A percentile compares a stretch with the other conserved stretches of the same genome.
Evolutionary conservation across 805 yeast species (phyloP).

Genomic region (Priceomyces melissophilus): DNA sequence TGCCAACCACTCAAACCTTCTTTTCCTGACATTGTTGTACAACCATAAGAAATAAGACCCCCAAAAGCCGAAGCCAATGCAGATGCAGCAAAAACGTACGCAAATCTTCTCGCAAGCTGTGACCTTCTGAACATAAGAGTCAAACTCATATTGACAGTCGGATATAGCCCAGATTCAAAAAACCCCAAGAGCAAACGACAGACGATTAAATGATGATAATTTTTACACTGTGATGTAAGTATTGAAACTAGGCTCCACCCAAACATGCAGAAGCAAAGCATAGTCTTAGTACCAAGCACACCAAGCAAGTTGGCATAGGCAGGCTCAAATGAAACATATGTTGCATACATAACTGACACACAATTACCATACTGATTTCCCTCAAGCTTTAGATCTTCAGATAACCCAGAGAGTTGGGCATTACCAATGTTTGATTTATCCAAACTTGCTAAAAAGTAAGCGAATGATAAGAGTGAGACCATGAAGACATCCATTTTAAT

Average conservation of each 20-base stretch:
- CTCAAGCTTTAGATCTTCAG: conserved; percentile 34
- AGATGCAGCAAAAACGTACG: conserved; percentile 47
- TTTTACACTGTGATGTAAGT: conserved; percentile 9
- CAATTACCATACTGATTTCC: conserved; percentile 40
- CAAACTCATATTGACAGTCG: conserved; percentile 41
- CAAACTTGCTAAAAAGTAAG: conserved; percentile 44
- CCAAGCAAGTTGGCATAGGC: conserved; percentile 33
- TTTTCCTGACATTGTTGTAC: not conserved
- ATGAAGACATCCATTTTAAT: conserved; percentile 1
- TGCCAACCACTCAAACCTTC: conserved; percentile 37
- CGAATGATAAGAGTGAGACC: conserved; percentile 2
- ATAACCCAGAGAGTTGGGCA: conserved; percentile 53
- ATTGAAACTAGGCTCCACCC: conserved; percentile 34
- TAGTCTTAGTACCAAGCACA: conserved; percentile 30
- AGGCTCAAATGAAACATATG: conserved; percentile 42
- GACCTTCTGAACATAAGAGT: conserved; percentile 12
- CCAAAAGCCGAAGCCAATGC: conserved; percentile 56
- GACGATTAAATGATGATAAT: conserved; percentile 42
- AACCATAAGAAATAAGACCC: conserved; percentile 36
- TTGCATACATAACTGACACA: conserved; percentile 45
- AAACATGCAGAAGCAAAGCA: conserved; percentile 26
- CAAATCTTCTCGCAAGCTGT: conserved; percentile 17
- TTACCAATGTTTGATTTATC: conserved; percentile 61
- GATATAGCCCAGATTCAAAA: conserved; percentile 51
- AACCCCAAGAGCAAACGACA: conserved; percentile 50